Base-by-base conservation (phyloP, 2,329 filamentous ascomycete species). In the Fusarium sp. region DNA sequence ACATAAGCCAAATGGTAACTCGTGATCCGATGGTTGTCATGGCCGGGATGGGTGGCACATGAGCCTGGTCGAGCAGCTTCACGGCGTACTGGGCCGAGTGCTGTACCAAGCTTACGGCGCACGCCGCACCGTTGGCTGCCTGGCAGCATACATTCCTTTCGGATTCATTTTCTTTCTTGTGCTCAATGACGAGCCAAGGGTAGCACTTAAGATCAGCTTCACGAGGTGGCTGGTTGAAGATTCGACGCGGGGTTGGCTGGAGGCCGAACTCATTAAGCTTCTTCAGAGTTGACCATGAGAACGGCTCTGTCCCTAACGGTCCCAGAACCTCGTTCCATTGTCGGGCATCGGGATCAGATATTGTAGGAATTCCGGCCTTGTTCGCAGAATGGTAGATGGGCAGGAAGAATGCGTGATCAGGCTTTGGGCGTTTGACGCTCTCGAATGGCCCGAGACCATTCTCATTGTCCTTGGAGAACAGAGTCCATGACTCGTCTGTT, bases 1-100 rank as follows among this genome's bases (percentile, higher is more conserved):
- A 65, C 30, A 54, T 52, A 26, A 71, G 57, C 70, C 70, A 72
- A 8, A 72, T 43, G 22, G 49, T 71, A 39, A 71, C 64, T 1
- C 35, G 22, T 3, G 66, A 28, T 13, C 70, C 70, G 9, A 68
- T 35, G 5, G 70, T 67, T 1, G 70, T 71, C 2, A 72, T 32
- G 9, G 40, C 47, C 20, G 68, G 47, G n/a, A 70, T 52, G 1
- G 70, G 70, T 11, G 64, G 59, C 13, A 72, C 19, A 14, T 72
- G 68, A 7, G 51, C 61, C 2, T 54, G 5, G 4, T 64, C 33
- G 2, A 45, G n/a, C 3, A 64, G 11, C 26, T 54, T 24, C 4
- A 58, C 37, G 1, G 68, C 59, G 40, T 67, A 67, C 13, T 44
- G 54, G 1, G 70, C 63, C 9, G 54, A 11, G 13, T 35, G 40